Conservation (phyloP, 331 rosid genomes). For the Quercus lobata region DNA sequence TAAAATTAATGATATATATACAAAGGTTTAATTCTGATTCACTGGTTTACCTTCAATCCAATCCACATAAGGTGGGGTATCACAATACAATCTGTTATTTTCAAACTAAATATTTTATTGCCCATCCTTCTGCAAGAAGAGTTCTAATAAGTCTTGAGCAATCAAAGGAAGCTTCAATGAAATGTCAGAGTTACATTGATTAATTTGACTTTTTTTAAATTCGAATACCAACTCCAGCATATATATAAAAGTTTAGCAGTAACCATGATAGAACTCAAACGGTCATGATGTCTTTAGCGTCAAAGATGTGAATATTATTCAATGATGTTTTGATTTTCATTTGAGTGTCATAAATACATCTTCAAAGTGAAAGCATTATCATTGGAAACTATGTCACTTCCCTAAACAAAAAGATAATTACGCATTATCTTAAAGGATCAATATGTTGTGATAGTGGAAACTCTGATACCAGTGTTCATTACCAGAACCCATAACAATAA, state of each 20-base stretch:
- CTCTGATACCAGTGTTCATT: too few species aligned
- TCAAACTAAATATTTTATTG: not conserved
- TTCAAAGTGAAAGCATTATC: not conserved
- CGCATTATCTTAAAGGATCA: not conserved
- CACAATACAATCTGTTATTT: too few species aligned
- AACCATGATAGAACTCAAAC: not conserved
- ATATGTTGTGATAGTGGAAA: too few species aligned
- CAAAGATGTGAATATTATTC: not conserved
- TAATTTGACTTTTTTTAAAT: not conserved
- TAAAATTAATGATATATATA: not conserved
- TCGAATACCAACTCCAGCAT: not conserved
- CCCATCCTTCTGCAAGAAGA: not conserved
- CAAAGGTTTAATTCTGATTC: too few species aligned
- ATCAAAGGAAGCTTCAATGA: not conserved
- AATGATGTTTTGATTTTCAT: not conserved
- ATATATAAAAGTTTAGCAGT: not conserved
- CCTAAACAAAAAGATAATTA: not conserved
- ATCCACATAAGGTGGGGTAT: too few species aligned
- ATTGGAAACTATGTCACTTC: not conserved
- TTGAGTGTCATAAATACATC: not conserved
- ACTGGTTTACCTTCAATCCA: too few species aligned
- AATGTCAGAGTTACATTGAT: not conserved
- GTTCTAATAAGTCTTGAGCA: not conserved
- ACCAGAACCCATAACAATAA: not conserved
- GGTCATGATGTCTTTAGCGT: too few species aligned